A percentile compares a stretch with the other conserved stretches of the same genome.
These are phyloP conservation scores for Pestalotiopsis sp. DNA, from an alignment of 2,329 filamentous ascomycete genomes.

Conservation along the genomic window DNA sequence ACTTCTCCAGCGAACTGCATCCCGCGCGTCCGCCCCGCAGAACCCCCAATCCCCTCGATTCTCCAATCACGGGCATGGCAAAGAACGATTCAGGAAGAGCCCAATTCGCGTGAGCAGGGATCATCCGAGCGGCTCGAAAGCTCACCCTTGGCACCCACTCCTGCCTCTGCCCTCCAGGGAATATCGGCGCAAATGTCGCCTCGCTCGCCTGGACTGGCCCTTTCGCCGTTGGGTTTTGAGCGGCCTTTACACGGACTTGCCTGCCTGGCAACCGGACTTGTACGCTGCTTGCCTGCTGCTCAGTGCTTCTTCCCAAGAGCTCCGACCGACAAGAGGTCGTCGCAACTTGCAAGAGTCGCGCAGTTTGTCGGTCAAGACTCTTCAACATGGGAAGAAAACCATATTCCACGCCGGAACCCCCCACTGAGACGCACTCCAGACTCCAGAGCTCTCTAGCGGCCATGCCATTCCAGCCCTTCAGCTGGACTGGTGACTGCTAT, in stretches of 20 bases:
- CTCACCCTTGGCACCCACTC: not conserved
- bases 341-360: not conserved
- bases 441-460: conserved; percentile 5
- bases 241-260: conserved; percentile 8
- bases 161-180: not conserved
- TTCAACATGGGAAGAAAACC: not conserved
- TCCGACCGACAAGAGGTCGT: not conserved
- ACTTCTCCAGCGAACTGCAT: conserved; percentile 10
- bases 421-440: not conserved
- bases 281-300: not conserved
- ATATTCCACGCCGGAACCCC: not conserved
- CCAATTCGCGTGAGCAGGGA: conserved; percentile 3
- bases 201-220: not conserved
- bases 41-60: conserved; percentile 8
- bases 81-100: conserved; percentile 12
- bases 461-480: not conserved
- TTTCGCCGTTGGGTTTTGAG: not conserved
- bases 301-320: not conserved
- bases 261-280: not conserved
- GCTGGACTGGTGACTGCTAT: not conserved
- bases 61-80: conserved; percentile 8
- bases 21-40: conserved; percentile 10
- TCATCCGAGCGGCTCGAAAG: conserved; percentile 6
- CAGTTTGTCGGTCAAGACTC: not conserved
- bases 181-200: conserved; percentile 1